A percentile compares a stretch with the other conserved stretches of the same genome.
Conservation (phyloP, 2,329 filamentous ascomycete genomes). For the Aspergillus fructus region DNA sequence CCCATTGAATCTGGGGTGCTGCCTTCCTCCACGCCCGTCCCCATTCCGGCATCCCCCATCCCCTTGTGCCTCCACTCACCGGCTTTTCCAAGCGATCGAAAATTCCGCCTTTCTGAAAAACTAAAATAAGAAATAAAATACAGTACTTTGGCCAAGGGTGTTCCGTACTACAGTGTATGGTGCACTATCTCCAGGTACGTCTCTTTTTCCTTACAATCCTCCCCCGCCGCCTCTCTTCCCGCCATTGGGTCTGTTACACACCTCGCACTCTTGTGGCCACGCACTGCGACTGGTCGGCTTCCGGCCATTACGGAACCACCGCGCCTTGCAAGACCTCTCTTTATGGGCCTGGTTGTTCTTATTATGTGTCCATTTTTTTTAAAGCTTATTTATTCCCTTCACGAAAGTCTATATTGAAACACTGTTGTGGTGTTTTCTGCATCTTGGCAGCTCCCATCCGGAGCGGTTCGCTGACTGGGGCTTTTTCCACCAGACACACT, state of each 20-base stretch:
- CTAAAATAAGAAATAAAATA: conserved; percentile 21
- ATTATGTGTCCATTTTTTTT: conserved; percentile 2
- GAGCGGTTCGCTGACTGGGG: conserved; percentile 13
- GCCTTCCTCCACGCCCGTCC: conserved; percentile 24
- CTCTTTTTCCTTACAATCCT: conserved; percentile 17
- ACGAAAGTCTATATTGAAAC: not conserved
- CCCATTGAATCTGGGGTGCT: conserved; percentile 14
- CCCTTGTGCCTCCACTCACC: conserved; percentile 29
- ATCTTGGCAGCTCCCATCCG: conserved; percentile 2
- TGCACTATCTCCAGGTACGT: conserved; percentile 26
- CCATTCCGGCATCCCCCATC: conserved; percentile 24
- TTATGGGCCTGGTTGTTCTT: conserved; percentile 7
- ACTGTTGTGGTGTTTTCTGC: conserved; percentile 3
- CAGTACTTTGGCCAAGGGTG: conserved; percentile 14
- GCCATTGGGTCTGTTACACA: conserved; percentile 18
- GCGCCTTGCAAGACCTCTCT: conserved; percentile 16
- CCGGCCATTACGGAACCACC: conserved; percentile 20
- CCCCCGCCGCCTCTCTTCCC: conserved; percentile 17
- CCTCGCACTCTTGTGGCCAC: conserved; percentile 26
- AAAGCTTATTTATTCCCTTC: conserved; percentile 4
- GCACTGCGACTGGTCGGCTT: conserved; percentile 24
- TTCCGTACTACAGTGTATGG: conserved; percentile 19
- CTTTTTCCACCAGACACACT: not conserved
- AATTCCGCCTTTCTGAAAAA: conserved; percentile 8
- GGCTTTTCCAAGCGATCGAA: conserved; percentile 18